Conservation (phyloP, 257 asterid species). For the Schizonepeta tenuifolia region DNA sequence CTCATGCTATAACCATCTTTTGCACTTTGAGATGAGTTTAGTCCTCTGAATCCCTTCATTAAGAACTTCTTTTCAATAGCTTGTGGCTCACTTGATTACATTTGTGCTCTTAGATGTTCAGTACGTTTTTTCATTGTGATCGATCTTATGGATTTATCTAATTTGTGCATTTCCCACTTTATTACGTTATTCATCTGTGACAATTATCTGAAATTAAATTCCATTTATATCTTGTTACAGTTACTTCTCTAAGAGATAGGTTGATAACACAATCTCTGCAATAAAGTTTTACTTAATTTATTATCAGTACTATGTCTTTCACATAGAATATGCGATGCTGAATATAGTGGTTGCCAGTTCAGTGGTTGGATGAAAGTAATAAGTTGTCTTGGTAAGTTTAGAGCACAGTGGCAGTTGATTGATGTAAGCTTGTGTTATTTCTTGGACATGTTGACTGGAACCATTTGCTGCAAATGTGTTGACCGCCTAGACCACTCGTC, state of each 20-base stretch:
- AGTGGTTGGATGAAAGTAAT: conserved; percentile 10
- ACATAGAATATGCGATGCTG: neutral
- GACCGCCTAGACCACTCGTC: neutral
- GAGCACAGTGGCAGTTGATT: neutral
- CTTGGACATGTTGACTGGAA: neutral
- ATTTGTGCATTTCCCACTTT: neutral
- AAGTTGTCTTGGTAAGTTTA: conserved; percentile 13
- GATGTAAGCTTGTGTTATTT: conserved; percentile 17
- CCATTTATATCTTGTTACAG: neutral
- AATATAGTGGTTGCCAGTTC: neutral
- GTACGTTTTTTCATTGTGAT: neutral
- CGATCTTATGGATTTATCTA: neutral
- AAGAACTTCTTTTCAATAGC: conserved; percentile 13
- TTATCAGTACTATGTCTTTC: neutral
- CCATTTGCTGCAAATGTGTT: conserved; percentile 11
- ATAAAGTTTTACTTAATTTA: neutral
- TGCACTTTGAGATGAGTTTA: neutral
- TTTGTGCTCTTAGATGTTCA: neutral
- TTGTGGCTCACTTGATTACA: neutral
- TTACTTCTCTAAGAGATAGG: conserved; percentile 5
- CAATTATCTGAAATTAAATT: neutral
- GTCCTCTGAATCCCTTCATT: neutral
- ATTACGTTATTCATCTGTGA: neutral
- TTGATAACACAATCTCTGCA: neutral
- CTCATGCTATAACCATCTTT: conserved; percentile 6